A percentile compares a stretch with the other conserved stretches of the same genome.
phyloP scores from a whole-genome alignment of 768 basidiomycete genomes.

The Favolaschia claudopus region DNA sequence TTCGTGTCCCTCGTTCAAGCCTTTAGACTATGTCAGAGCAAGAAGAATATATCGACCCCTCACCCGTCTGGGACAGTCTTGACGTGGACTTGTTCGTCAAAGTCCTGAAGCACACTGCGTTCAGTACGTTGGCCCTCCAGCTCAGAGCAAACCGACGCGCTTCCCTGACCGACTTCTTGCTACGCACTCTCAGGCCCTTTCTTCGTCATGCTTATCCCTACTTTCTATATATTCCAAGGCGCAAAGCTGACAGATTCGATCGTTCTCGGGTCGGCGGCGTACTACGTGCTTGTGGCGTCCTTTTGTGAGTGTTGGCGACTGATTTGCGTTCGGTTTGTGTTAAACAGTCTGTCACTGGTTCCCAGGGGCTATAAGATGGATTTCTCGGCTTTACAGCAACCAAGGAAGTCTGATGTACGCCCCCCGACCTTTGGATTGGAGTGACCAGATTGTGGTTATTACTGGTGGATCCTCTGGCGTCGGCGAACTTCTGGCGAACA shows the following conservation, averaged over 20 bases:
- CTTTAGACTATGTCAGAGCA: constrained; percentile 36
- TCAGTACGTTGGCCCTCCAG: constrained; percentile 62
- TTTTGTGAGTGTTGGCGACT: constrained; percentile 88
- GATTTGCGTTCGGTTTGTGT: neutral
- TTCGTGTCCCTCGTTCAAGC: too few species aligned
- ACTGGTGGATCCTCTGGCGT: constrained; percentile 94
- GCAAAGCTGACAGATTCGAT: constrained; percentile 56
- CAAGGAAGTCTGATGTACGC: constrained; percentile 70
- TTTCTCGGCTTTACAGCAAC: constrained; percentile 77
- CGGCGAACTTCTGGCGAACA: constrained; percentile 88
- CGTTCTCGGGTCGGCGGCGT: constrained; percentile 59
- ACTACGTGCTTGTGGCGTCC: constrained; percentile 63
- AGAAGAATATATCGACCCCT: constrained; percentile 40
- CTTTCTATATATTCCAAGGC: constrained; percentile 81
- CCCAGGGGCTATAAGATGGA: constrained; percentile 74
- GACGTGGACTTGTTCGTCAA: constrained; percentile 83
- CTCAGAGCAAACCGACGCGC: too few species aligned
- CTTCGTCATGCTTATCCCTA: constrained; percentile 81
- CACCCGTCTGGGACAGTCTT: constrained; percentile 70
- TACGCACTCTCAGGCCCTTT: constrained; percentile 68
- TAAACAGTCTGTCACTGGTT: constrained; percentile 6
- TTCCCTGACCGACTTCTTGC: constrained; percentile 11
- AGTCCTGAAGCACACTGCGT: constrained; percentile 78
- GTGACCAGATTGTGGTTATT: constrained; percentile 86
- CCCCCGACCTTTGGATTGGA: constrained; percentile 78